Evolutionary conservation across 2,329 filamentous ascomycete genomes (phyloP).

Genomic region (Tolypocladium cylindrosporum): DNA sequence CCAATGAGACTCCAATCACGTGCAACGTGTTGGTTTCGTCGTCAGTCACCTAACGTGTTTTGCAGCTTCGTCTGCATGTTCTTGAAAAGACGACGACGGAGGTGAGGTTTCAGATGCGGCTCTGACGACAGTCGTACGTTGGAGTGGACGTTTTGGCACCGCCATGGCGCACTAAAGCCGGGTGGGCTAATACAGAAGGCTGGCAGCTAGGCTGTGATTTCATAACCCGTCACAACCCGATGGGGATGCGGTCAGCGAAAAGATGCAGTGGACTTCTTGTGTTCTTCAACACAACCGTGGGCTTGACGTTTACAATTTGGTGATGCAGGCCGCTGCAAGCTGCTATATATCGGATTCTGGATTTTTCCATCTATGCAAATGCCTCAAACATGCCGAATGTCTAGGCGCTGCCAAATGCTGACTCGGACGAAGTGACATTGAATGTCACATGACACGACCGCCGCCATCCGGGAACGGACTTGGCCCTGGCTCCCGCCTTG

Average conservation of each 20-base stretch:
- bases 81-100: not conserved
- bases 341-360: not conserved
- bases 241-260: not conserved
- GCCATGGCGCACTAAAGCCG: not conserved
- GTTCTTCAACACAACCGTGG: not conserved
- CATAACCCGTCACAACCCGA: not conserved
- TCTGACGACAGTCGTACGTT: slow-evolving; percentile 1
- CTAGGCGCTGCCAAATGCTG: not conserved
- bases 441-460: slow-evolving; percentile 3
- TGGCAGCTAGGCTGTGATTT: not conserved
- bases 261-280: not conserved
- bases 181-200: not conserved
- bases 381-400: not conserved
- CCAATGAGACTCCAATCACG: not conserved
- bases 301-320: not conserved
- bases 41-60: not conserved
- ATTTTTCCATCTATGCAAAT: not conserved
- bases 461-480: not conserved
- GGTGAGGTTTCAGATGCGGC: not conserved
- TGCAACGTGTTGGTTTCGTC: not conserved
- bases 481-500: not conserved
- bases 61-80: not conserved
- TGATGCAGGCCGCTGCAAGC: too few species aligned
- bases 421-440: not conserved
- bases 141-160: not conserved